A percentile compares a stretch with the other conserved stretches of the same genome.
Evolutionary conservation across 2,329 filamentous ascomycete genomes (phyloP).

Genomic region (Trichoderma endophyticum): DNA sequence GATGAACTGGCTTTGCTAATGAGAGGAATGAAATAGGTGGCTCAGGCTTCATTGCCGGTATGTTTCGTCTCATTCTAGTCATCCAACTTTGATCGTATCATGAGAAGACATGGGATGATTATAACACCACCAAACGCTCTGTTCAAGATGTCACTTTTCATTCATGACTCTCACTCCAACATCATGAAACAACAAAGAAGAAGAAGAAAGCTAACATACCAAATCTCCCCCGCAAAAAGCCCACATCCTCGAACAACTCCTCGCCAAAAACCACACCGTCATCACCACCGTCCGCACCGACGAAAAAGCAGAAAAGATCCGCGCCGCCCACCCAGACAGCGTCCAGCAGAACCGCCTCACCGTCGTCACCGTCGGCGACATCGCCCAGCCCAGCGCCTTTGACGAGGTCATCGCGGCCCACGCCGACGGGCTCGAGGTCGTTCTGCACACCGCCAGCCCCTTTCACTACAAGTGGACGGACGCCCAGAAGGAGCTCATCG

Average conservation of each 20-base stretch:
- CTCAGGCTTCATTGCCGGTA: conserved; percentile 37
- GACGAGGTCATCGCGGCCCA: conserved; percentile 51
- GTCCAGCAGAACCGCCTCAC: conserved; percentile 43
- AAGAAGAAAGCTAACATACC: not conserved
- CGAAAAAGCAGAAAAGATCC: conserved; percentile 51
- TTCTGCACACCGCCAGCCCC: conserved; percentile 60
- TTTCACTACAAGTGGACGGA: conserved; percentile 55
- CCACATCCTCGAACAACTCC: conserved; percentile 54
- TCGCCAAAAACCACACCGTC: conserved; percentile 49
- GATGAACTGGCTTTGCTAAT: not conserved
- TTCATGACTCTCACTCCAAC: not conserved
- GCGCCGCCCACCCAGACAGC: conserved; percentile 42
- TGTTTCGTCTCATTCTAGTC: not conserved
- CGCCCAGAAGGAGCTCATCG: conserved; percentile 51
- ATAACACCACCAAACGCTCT: not conserved
- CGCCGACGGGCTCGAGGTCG: conserved; percentile 44
- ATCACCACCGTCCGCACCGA: conserved; percentile 56
- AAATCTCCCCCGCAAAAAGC: conserved; percentile 33
- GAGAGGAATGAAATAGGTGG: conserved; percentile 25
- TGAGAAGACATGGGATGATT: not conserved
- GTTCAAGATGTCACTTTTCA: not conserved
- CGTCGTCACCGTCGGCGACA: conserved; percentile 68
- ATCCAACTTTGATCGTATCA: not conserved
- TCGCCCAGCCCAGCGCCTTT: conserved; percentile 71
- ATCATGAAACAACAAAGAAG: not conserved